Evolutionary conservation across 2,329 filamentous ascomycete genomes (phyloP).

Genomic region (Mollisia scopiformis): DNA sequence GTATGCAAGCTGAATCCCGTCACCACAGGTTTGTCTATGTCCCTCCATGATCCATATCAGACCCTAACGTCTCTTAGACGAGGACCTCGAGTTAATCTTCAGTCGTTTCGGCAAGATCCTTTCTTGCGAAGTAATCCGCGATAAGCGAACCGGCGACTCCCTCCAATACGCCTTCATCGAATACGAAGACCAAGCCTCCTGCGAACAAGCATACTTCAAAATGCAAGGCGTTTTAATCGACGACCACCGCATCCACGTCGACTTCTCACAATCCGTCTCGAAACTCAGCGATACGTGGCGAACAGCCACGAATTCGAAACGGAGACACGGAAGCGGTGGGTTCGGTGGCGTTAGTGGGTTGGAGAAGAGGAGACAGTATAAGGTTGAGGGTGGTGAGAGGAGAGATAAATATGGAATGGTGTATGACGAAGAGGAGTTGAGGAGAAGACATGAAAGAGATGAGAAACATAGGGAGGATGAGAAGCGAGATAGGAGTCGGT

Average conservation of each 20-base stretch:
- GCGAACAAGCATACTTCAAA: slow-evolving; percentile 96
- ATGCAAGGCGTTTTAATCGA: slow-evolving; percentile 98
- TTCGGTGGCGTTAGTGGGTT: slow-evolving; percentile 89
- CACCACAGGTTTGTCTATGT: slow-evolving; percentile 61
- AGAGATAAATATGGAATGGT: slow-evolving; percentile 74
- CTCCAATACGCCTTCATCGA: slow-evolving; percentile 98
- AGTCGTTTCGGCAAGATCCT: slow-evolving; percentile 94
- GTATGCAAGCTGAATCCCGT: slow-evolving; percentile 99
- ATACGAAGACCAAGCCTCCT: slow-evolving; percentile 89
- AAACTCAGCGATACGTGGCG: slow-evolving; percentile 91
- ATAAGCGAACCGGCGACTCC: slow-evolving; percentile 91
- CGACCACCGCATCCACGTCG: slow-evolving; percentile 95
- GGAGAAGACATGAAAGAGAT: slow-evolving; percentile 50
- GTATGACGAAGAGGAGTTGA: slow-evolving; percentile 74
- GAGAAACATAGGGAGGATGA: slow-evolving; percentile 30
- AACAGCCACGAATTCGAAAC: slow-evolving; percentile 80
- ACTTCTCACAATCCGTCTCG: slow-evolving; percentile 94
- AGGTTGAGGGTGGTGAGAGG: slow-evolving; percentile 48
- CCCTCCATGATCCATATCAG: neutral
- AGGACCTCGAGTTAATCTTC: slow-evolving; percentile 94
- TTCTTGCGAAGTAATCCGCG: slow-evolving; percentile 93
- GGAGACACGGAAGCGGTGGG: slow-evolving; percentile 67
- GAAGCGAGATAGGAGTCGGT: slow-evolving; percentile 35
- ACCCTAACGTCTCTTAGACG: slow-evolving; percentile 56
- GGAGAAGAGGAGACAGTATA: slow-evolving; percentile 90